Conservation (phyloP, 1,139 yeast species). For the Yamadazyma epiphylla region DNA sequence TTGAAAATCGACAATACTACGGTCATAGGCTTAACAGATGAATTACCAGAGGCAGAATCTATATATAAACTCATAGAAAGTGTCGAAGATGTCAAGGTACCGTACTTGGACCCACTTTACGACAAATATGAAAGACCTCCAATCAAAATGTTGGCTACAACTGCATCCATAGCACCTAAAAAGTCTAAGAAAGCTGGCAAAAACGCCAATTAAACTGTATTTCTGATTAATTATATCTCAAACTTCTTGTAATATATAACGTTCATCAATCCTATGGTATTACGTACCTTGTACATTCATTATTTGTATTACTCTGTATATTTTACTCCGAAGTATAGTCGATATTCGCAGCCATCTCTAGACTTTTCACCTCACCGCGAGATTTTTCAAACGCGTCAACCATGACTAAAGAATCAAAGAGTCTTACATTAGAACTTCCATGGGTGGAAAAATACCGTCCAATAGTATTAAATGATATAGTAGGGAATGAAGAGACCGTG, state of each 20-base stretch:
- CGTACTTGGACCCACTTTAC: conserved; percentile 38
- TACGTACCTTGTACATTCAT: too few species aligned
- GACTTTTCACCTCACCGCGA: neutral
- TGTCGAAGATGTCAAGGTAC: conserved; percentile 37
- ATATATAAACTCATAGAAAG: conserved; percentile 27
- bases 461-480: conserved; percentile 69
- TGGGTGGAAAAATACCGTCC: conserved; percentile 98
- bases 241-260: too few species aligned
- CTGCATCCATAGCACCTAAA: conserved; percentile 35
- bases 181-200: too few species aligned
- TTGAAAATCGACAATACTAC: conserved; percentile 24
- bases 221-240: too few species aligned
- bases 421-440: conserved; percentile 36
- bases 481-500: conserved; percentile 89
- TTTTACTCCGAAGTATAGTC: conserved; percentile 1
- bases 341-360: neutral
- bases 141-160: conserved; percentile 35
- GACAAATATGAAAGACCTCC: conserved; percentile 25
- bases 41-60: conserved; percentile 21
- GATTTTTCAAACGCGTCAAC: conserved; percentile 3
- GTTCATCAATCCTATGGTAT: too few species aligned
- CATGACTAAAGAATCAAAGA: conserved; percentile 9
- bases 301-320: too few species aligned
- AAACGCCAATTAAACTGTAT: too few species aligned
- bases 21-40: conserved; percentile 25